Percentiles rank a stretch among this genome's conserved stretches.
These are phyloP conservation scores for Maudiozyma serrabonitensis DNA, from an alignment of 805 yeast species.

Conservation along the genomic window DNA sequence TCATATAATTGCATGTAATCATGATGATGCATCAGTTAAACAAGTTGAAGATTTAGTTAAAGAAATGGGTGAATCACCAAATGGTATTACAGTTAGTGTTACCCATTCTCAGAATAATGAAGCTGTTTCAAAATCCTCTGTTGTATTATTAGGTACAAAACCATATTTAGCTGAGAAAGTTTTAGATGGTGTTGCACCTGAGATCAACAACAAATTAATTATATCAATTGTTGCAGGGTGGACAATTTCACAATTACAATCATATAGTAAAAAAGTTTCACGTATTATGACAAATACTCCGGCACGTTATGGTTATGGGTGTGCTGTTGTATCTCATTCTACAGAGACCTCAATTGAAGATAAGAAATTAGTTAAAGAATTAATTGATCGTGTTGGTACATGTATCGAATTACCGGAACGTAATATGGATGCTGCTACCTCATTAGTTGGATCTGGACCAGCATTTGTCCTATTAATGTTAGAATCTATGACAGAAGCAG, in stretches of 20 bases:
- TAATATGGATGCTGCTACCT: conserved; percentile 93
- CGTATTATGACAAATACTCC: conserved; percentile 99
- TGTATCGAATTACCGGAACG: conserved; percentile 65
- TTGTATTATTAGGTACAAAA: conserved; percentile 77
- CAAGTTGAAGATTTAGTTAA: conserved; percentile 41
- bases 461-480: conserved; percentile 84
- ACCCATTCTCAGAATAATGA: conserved; percentile 43
- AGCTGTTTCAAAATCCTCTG: conserved; percentile 56
- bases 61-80: conserved; percentile 34
- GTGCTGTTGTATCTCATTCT: conserved; percentile 84
- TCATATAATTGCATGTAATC: conserved; percentile 69
- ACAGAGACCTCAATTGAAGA: conserved; percentile 36
- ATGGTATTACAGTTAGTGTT: conserved; percentile 42
- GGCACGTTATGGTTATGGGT: conserved; percentile 84
- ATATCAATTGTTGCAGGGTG: conserved; percentile 89
- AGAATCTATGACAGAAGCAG: conserved; percentile 91
- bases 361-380: conserved; percentile 26
- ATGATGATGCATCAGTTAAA: conserved; percentile 33
- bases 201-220: conserved; percentile 46
- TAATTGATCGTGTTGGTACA: conserved; percentile 57
- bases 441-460: conserved; percentile 93
- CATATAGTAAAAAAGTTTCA: conserved; percentile 50
- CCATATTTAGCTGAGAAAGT: conserved; percentile 69
- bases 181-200: conserved; percentile 39
- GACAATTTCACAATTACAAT: conserved; percentile 59